These are phyloP conservation scores for Phytophthora chlamydospora DNA, from an alignment of 352 stramenopile genomes.

Conservation along the genomic window DNA sequence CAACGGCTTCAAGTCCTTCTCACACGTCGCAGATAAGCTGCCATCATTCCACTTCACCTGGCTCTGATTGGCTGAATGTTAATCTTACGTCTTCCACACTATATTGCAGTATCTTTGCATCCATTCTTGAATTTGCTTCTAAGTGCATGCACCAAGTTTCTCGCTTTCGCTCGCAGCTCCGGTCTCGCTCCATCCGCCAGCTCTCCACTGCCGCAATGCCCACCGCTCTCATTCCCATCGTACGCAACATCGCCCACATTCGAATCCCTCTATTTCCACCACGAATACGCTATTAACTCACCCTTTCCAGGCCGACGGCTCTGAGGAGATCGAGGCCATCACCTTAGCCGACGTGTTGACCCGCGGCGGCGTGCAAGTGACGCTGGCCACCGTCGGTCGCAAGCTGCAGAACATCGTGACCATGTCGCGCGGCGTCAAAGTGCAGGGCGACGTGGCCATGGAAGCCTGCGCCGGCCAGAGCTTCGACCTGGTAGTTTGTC, in stretches of 20 bases:
- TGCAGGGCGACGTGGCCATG: conserved; percentile 74
- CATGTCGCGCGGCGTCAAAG: conserved; percentile 75
- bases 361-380: conserved; percentile 71
- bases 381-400: conserved; percentile 61
- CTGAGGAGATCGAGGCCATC: conserved; percentile 85
- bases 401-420: conserved; percentile 71
- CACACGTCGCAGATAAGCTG: conserved; percentile 15
- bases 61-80: conserved; percentile 5
- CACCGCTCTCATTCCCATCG: conserved; percentile 47
- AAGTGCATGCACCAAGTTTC: conserved; percentile 19
- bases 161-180: conserved; percentile 9
- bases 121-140: conserved; percentile 7
- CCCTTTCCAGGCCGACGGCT: conserved; percentile 64
- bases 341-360: conserved; percentile 76
- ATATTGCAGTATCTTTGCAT: conserved; percentile 15
- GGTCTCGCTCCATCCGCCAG: not conserved
- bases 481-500: conserved; percentile 76
- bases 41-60: not conserved
- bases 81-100: not conserved
- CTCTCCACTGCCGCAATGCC: conserved; percentile 28
- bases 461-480: conserved; percentile 56
- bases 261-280: not conserved
- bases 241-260: conserved; percentile 5
- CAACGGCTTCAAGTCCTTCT: not conserved
- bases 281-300: conserved; percentile 7